These are phyloP conservation scores for Botrytis hyacinthi DNA, from an alignment of 2,329 filamentous ascomycete species.

Conservation along the genomic window DNA sequence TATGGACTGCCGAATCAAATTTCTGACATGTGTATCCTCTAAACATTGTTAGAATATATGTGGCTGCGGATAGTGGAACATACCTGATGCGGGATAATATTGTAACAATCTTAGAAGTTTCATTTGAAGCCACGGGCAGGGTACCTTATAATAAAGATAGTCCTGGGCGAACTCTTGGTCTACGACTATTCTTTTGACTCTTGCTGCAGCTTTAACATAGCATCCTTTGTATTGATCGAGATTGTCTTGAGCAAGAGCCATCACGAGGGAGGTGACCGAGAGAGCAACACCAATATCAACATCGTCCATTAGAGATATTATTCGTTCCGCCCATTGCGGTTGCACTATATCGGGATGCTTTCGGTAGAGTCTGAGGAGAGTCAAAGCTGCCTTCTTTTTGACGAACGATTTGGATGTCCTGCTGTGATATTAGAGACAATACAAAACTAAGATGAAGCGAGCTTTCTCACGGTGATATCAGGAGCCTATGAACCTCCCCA, in stretches of 20 bases:
- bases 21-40: constrained; percentile 91
- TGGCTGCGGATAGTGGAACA: constrained; percentile 30
- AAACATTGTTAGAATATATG: constrained; percentile 24
- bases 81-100: constrained; percentile 93
- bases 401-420: constrained; percentile 92
- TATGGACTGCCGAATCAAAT: constrained; percentile 87
- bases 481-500: constrained; percentile 83
- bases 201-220: constrained; percentile 88
- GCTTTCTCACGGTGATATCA: constrained; percentile 82
- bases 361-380: constrained; percentile 86
- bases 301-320: constrained; percentile 99
- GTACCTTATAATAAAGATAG: constrained; percentile 99
- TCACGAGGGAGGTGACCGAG: constrained; percentile 92
- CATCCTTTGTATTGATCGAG: constrained; percentile 92
- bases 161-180: constrained; percentile 87
- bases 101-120: constrained; percentile 89
- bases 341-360: constrained; percentile 94
- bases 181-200: constrained; percentile 84
- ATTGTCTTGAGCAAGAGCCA: constrained; percentile 90
- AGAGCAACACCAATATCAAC: constrained; percentile 89
- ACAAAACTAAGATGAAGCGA: background rate
- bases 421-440: constrained; percentile 16
- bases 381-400: constrained; percentile 97
- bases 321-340: constrained; percentile 94
- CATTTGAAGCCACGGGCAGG: constrained; percentile 96